phyloP scores from a whole-genome alignment of 805 yeast species.

The Scheffersomyces stipitis region DNA sequence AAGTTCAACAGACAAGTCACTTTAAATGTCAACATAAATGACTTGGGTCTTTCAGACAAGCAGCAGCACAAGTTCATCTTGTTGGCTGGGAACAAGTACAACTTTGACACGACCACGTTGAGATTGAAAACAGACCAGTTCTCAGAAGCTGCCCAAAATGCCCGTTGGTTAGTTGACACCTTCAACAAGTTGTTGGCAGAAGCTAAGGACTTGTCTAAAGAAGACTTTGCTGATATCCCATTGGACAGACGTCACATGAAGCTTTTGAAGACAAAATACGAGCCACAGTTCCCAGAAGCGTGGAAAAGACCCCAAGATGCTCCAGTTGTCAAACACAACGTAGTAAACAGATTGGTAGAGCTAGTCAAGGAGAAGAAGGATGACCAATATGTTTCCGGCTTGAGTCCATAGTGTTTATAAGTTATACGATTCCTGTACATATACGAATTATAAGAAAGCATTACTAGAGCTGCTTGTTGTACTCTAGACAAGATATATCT shows the following conservation, averaged over 20 bases:
- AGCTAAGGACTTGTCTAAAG: conserved; percentile 62
- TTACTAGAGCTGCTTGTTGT: not conserved
- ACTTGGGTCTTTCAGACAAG: conserved; percentile 50
- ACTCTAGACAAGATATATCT: too few relatives aligned
- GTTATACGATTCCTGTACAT: too few relatives aligned
- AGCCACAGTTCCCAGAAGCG: conserved; percentile 62
- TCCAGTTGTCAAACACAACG: conserved; percentile 45
- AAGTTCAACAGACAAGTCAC: conserved; percentile 66
- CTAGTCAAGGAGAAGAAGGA: conserved; percentile 33
- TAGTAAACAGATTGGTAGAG: conserved; percentile 33
- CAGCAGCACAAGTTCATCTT: conserved; percentile 75
- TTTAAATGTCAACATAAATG: conserved; percentile 50
- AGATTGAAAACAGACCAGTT: conserved; percentile 65
- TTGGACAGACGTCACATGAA: conserved; percentile 73
- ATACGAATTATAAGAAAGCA: not conserved
- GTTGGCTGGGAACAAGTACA: conserved; percentile 76
- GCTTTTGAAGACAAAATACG: conserved; percentile 39
- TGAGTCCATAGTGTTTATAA: conserved; percentile 20
- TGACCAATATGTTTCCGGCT: conserved; percentile 24
- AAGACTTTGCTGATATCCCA: conserved; percentile 72
- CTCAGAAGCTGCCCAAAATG: conserved; percentile 83
- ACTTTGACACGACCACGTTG: conserved; percentile 57
- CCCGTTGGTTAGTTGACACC: conserved; percentile 65
- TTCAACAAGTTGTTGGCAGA: conserved; percentile 61
- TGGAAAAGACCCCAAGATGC: conserved; percentile 75